Base-by-base conservation (phyloP, 768 basidiomycete genomes). In the Amanita phalloides region DNA sequence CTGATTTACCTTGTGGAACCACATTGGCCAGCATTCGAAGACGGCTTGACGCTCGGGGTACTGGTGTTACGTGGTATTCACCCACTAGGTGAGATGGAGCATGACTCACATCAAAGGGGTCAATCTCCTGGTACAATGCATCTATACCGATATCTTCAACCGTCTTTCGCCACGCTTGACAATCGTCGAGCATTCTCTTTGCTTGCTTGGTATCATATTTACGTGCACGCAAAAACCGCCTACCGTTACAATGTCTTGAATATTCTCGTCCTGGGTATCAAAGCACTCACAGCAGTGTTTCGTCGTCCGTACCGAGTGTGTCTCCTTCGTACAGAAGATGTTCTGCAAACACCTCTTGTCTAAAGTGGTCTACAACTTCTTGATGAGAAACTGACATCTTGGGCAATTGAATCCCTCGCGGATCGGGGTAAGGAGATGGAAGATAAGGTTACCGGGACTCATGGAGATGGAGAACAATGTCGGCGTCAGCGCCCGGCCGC, bases 21-120 rank as follows among this genome's bases (percentile, higher is more conserved):
- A 86, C 71, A 87, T 76, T 3, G 84, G 84, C 86, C 86, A 89
- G 55, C 76, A 80, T 48, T 84, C 77, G 56, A 86, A 86, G 6
- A 88, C 78, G 1, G 75, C 73, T 48, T 78, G 73, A 41, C 86
- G 78, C 56, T 79, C 82, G 1, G 83, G 83, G 58, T 81, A 89
- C 86, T 89, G 47, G 37, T 8, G 41, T 32, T 26, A 9, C 4
- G 10, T 53, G 25, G 52, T 48, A 45, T 26, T 17, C 39, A 20
- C 10, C 4, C 6, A 20, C 45, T 23, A 28, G 20, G 37, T 6
- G 23, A 48, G 35, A 2, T 14, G 3, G 33, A 23, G 42, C 37
- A 45, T 30, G 10, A 68, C 84, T 64, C 57, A 84, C 86, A 61
- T 86, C 79, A 53, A 81, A 86, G 3, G 84, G 82, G 61, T 87